phyloP scores from a whole-genome alignment of 495 filamentous ascomycete genomes.

The Lasiosphaeriaceae sp. region DNA sequence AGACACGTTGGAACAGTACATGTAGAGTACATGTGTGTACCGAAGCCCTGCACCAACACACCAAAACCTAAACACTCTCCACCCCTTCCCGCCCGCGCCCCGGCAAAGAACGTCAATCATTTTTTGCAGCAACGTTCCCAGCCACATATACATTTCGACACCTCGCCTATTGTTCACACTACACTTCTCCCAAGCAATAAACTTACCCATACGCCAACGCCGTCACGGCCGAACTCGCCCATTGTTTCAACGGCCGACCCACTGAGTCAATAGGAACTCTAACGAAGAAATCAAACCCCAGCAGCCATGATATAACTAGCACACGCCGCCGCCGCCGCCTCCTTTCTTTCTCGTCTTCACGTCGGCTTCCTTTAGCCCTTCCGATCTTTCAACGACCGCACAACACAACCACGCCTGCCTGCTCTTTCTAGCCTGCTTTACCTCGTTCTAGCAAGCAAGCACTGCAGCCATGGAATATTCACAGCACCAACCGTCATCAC shows the following conservation, averaged over 20 bases:
- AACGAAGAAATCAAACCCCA: too few species aligned
- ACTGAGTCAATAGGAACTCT: too few species aligned
- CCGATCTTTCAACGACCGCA: not conserved
- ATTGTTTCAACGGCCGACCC: too few species aligned
- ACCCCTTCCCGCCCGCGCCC: not conserved
- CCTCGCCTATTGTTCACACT: not conserved
- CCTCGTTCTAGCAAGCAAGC: not conserved
- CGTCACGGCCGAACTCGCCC: too few species aligned
- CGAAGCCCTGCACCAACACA: not conserved
- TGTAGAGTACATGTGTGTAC: not conserved
- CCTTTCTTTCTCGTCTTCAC: not conserved
- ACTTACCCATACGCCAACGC: too few species aligned
- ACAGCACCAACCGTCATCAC: constrained; percentile 21
- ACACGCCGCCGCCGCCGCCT: not conserved
- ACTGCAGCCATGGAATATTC: constrained; percentile 15
- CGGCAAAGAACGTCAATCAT: not conserved
- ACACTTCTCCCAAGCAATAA: too few species aligned
- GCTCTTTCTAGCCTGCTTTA: not conserved
- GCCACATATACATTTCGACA: not conserved
- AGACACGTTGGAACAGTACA: too few species aligned
- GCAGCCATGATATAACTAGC: constrained; percentile 6
- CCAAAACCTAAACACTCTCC: not conserved
- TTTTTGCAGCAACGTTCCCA: not conserved
- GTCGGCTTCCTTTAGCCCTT: not conserved
- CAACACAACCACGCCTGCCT: not conserved